Evolutionary conservation across 179 eudicot species (phyloP).

Genomic region (Heliamphora pulchella): DNA sequence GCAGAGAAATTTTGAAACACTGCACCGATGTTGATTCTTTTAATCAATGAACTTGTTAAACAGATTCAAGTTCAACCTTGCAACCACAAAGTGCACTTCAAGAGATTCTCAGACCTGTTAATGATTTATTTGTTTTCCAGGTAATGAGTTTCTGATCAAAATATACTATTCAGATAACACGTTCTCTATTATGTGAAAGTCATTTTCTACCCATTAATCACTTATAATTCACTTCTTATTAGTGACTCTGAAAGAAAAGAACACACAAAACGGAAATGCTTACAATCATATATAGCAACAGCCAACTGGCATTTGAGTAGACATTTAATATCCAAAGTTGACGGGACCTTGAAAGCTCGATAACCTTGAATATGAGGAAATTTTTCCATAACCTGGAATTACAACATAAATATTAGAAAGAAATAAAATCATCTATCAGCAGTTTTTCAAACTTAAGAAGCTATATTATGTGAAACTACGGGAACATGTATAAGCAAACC

Average conservation of each 20-base stretch:
- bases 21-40: background rate
- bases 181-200: background rate
- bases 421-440: background rate
- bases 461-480: background rate
- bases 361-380: constrained; percentile 85
- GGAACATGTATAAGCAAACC: constrained; percentile 8
- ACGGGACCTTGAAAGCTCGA: constrained; percentile 51
- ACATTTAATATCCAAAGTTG: constrained; percentile 41
- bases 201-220: background rate
- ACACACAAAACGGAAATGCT: constrained; percentile 19
- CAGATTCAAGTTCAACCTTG: constrained; percentile 6
- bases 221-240: background rate
- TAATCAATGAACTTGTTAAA: background rate
- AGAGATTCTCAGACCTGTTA: background rate
- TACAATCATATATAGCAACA: constrained; percentile 62
- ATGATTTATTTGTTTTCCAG: background rate
- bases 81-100: background rate
- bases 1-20: background rate
- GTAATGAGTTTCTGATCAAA: constrained; percentile 3
- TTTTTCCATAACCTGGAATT: constrained; percentile 63
- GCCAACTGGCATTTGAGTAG: constrained; percentile 76
- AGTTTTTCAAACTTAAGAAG: constrained; percentile 4
- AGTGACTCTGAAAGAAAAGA: background rate
- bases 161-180: background rate
- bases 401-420: background rate